Percentiles rank a stretch among this genome's conserved stretches.
Evolutionary conservation across 352 stramenopile genomes (phyloP).

Genomic region (Hyaloperonospora arabidopsidis): DNA sequence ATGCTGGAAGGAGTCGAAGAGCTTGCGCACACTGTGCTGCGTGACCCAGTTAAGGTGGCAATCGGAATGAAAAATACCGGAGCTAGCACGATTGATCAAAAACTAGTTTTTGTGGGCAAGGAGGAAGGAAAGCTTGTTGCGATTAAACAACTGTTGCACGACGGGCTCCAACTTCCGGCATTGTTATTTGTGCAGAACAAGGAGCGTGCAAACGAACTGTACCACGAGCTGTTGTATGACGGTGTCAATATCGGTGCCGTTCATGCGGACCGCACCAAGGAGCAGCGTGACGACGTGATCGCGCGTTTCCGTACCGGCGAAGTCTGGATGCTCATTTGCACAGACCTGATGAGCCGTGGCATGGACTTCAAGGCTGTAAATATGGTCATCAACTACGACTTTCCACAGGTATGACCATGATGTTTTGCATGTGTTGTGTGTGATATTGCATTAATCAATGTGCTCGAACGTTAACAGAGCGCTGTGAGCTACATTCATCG

Average conservation of each 20-base stretch:
- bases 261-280: constrained; percentile 91
- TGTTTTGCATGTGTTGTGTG: not conserved
- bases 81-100: constrained; percentile 86
- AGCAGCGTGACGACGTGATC: constrained; percentile 92
- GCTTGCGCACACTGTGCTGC: constrained; percentile 93
- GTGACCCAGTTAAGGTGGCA: constrained; percentile 93
- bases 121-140: constrained; percentile 98
- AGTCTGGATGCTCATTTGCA: constrained; percentile 98
- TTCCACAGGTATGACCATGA: constrained; percentile 74
- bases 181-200: constrained; percentile 99
- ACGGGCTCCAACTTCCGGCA: constrained; percentile 91
- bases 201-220: constrained; percentile 95
- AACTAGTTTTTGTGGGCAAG: constrained; percentile 97
- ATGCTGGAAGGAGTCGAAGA: constrained; percentile 92
- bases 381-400: constrained; percentile 99
- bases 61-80: constrained; percentile 89
- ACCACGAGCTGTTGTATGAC: constrained; percentile 97
- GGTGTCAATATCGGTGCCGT: constrained; percentile 97
- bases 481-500: constrained; percentile 95
- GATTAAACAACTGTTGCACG: constrained; percentile 88
- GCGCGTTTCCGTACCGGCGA: constrained; percentile 93
- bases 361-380: constrained; percentile 99
- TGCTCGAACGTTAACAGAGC: constrained; percentile 32
- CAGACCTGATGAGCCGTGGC: constrained; percentile 97
- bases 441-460: constrained; percentile 4